Evolutionary conservation across 805 yeast species (phyloP), one percentile per base, ranked within the genome.

Genomic region (Helenozyma rhizophorensis): DNA sequence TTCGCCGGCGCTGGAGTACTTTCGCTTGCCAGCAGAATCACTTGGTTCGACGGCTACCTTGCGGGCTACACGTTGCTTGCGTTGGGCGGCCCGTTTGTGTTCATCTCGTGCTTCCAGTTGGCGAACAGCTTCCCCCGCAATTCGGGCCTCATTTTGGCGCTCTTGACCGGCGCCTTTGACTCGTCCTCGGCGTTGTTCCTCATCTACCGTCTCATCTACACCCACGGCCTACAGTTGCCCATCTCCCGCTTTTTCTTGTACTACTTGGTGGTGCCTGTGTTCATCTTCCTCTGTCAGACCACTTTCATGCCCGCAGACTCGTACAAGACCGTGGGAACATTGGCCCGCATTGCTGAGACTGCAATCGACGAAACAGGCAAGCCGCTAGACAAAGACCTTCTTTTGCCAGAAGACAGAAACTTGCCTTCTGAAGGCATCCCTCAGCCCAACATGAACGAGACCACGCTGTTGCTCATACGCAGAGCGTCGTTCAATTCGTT

Each of bases 151-250:
- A 69, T 88, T 14, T 61, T 88, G 44, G 95, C 96, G 0, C 58
- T 86, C 12, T 61, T 89, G 31, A 86, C 96, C 0, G 97, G 97
- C n/a, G 88, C 96, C 0, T 88, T 89, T 53, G 97, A 90, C 57
- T 72, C 95, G 0, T 84, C 95, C 2, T 78, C 94, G n/a, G 96
- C 95, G 0, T 70, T 89, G 28, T 89, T 89, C 52, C 65, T 87
- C 46, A 47, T 74, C 9, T 90, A 88, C 62, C 65, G 95, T 47
- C 39, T 87, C 12, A 49, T 73, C 9, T 88, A 83, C 57, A 78
- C 66, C 39, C 56, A 57, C 33, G 38, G 65, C 30, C 33, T 53
- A 11, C 40, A 58, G 21, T 46, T 82, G 15, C 48, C 76, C 0
- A 51, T 87, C 9, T 53, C 65, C 14, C 62, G 54, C 24, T 89